These are phyloP conservation scores for Aspergillus avenaceus DNA, from an alignment of 495 filamentous ascomycete species.

Conservation along the genomic window DNA sequence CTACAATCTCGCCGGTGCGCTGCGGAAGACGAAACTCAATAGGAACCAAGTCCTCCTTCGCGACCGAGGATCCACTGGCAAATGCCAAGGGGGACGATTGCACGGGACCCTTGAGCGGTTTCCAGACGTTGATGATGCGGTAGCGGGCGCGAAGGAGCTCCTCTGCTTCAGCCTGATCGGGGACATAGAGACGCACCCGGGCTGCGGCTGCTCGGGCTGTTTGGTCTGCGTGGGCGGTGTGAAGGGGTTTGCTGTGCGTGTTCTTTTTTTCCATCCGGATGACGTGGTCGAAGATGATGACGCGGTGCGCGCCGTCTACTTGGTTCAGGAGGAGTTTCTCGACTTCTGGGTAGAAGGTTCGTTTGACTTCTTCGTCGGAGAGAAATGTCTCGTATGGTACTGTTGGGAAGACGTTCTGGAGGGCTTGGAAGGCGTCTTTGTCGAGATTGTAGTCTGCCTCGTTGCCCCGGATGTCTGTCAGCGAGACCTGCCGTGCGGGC, in stretches of 20 bases:
- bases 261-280: conserved; percentile 57
- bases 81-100: conserved; percentile 66
- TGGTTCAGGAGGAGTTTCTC: conserved; percentile 58
- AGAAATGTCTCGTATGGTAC: conserved; percentile 51
- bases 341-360: conserved; percentile 77
- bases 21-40: conserved; percentile 72
- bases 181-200: conserved; percentile 61
- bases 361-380: conserved; percentile 57
- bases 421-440: conserved; percentile 63
- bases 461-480: conserved; percentile 63
- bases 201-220: conserved; percentile 54
- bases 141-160: conserved; percentile 57
- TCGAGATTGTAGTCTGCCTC: conserved; percentile 64
- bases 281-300: conserved; percentile 89
- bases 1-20: conserved; percentile 66
- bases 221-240: conserved; percentile 78
- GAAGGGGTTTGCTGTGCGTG: conserved; percentile 59
- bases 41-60: conserved; percentile 60
- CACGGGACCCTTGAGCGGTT: conserved; percentile 69
- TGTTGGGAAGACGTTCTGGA: conserved; percentile 42
- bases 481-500: conserved; percentile 37
- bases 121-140: conserved; percentile 88
- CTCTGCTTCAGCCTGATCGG: conserved; percentile 54
- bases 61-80: conserved; percentile 56
- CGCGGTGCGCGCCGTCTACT: conserved; percentile 56